Evolutionary conservation across 2,329 filamentous ascomycete species (phyloP), one percentile per base, ranked within the genome.

Genomic region (Colletotrichum siamense): DNA sequence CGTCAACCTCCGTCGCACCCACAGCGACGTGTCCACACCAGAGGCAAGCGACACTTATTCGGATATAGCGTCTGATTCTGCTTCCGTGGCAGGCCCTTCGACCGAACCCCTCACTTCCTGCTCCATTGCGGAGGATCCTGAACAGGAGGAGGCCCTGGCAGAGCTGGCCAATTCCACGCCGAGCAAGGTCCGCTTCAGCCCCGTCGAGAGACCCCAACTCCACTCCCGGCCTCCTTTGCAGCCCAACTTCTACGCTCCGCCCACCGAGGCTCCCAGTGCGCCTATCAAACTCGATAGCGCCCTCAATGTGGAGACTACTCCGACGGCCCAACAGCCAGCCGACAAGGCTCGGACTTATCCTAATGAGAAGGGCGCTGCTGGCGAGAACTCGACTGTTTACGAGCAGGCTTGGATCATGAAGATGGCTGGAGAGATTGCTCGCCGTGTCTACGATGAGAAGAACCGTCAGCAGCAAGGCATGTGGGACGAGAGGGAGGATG

Each of bases 391-490:
- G 15, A 90, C 90, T 0, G 88, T 90, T 32, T 87, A 95, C 30
- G 94, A 96, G 82, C 94, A 95, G 83, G 95, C 95, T 4, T 97
- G 95, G 94, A 94, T 97, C 86, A 92, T 94, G 87, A 97, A 98
- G 87, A 97, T 99, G 92, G 96, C 96, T 7, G 94, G 93, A 78
- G 97, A 99, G 84, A 96, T 99, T 80, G 95, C 96, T 44, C 89
- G 93, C 67, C 94, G 95, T 72, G 95, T 98, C 79, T 95, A 96
- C 79, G 95, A 98, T 79, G 95, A 98, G 86, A 97, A 98, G 85
- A 87, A 89, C 70, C 87, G 88, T 44, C 87, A 90, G 69, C 86
- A 87, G 30, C 84, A 84, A n/a, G 59, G 30, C 7, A 86, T 89
- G 68, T 91, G 89, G 89, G 86, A 89, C 57, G 90, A 92, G 75